A percentile compares a stretch with the other conserved stretches of the same genome.
Evolutionary conservation across 1,284 basidiomycete species (phyloP).

Genomic region (Ceratobasidium sp.): DNA sequence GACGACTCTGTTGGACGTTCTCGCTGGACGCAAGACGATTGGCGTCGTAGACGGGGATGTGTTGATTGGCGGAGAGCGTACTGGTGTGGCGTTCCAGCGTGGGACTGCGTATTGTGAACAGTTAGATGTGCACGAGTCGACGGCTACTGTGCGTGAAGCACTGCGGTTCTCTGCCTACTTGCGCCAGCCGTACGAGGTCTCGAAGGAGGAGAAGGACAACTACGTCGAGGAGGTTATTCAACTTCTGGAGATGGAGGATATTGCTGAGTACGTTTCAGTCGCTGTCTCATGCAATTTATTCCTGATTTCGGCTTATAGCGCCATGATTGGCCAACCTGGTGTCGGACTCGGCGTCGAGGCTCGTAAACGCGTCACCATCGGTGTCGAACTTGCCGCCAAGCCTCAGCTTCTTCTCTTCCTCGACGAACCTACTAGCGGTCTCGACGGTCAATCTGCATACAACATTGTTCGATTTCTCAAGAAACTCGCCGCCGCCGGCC

Average conservation of each 20-base stretch:
- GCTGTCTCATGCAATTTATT: slow-evolving; percentile 41
- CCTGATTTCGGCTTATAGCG: slow-evolving; percentile 53
- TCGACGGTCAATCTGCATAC: slow-evolving; percentile 70
- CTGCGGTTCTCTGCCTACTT: slow-evolving; percentile 70
- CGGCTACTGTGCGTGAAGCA: slow-evolving; percentile 69
- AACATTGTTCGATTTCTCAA: slow-evolving; percentile 67
- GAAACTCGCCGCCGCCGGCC: slow-evolving; percentile 84
- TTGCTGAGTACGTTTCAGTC: slow-evolving; percentile 63
- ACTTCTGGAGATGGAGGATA: slow-evolving; percentile 63
- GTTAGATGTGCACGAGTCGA: slow-evolving; percentile 66
- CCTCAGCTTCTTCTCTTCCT: slow-evolving; percentile 68
- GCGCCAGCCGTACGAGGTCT: slow-evolving; percentile 64
- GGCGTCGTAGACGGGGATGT: slow-evolving; percentile 65
- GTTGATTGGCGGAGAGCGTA: slow-evolving; percentile 65
- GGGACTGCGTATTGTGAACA: slow-evolving; percentile 67
- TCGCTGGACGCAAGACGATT: slow-evolving; percentile 66
- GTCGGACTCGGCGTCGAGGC: slow-evolving; percentile 67
- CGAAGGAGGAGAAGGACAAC: slow-evolving; percentile 65
- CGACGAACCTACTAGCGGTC: slow-evolving; percentile 67
- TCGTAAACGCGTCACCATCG: slow-evolving; percentile 70
- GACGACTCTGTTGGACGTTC: slow-evolving; percentile 65
- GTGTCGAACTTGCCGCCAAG: slow-evolving; percentile 71
- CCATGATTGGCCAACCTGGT: slow-evolving; percentile 60
- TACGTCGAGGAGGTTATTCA: slow-evolving; percentile 67
- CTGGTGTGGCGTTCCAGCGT: slow-evolving; percentile 63